Evolutionary conservation across 768 basidiomycete species (phyloP).

Genomic region (Suillus placidus): DNA sequence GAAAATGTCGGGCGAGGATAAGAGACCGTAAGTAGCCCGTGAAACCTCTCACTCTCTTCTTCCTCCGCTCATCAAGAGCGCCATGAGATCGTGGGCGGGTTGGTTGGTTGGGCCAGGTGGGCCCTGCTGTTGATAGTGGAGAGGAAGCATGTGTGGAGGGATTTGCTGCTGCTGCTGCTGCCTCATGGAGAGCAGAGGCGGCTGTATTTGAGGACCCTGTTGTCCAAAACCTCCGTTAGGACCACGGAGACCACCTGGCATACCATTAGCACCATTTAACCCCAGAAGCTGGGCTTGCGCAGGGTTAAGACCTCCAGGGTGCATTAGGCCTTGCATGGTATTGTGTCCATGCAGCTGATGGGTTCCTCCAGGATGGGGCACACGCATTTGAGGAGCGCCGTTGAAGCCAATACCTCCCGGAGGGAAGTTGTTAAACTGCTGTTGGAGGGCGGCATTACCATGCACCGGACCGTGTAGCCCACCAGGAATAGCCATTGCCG

Average conservation of each 20-base stretch:
- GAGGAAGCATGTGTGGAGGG: conserved; percentile 53
- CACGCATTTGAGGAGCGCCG: conserved; percentile 48
- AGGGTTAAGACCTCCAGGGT: conserved; percentile 55
- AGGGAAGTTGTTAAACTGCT: conserved; percentile 57
- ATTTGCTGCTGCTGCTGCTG: conserved; percentile 48
- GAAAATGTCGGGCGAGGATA: conserved; percentile 12
- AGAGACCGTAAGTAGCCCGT: conserved; percentile 18
- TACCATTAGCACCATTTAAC: conserved; percentile 47
- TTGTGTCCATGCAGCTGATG: conserved; percentile 56
- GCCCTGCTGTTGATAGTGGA: conserved; percentile 66
- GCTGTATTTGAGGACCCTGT: conserved; percentile 35
- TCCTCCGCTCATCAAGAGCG: conserved; percentile 74
- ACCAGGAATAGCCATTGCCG: conserved; percentile 47
- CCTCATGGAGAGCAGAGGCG: conserved; percentile 34
- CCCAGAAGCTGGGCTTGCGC: conserved; percentile 49
- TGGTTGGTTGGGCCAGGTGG: conserved; percentile 52
- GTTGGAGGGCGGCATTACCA: conserved; percentile 47
- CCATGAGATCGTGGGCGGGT: conserved; percentile 77
- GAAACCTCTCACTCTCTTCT: conserved; percentile 58
- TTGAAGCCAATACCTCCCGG: conserved; percentile 48
- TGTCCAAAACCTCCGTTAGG: conserved; percentile 45
- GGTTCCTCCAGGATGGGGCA: conserved; percentile 43
- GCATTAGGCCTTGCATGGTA: conserved; percentile 54
- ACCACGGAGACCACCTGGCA: conserved; percentile 48
- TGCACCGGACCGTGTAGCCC: conserved; percentile 51